Evolutionary conservation across 805 yeast genomes (phyloP), one percentile per base, ranked within the genome.

Genomic region (Wickerhamomyces chambardii): DNA sequence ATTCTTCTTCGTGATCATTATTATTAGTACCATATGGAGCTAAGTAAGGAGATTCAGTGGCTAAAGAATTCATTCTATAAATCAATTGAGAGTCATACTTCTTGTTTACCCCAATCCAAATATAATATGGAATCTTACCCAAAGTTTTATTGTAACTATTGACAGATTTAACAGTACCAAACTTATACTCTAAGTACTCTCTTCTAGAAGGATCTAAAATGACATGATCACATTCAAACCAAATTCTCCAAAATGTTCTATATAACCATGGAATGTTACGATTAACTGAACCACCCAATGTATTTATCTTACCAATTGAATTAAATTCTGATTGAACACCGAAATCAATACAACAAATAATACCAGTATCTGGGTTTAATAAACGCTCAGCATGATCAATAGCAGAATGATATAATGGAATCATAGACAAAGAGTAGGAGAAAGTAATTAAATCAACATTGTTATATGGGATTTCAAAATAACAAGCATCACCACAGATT

Each of bases 221-320:
- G 3, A 84, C 94, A 37, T 78, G 70, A 56, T 84, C 95, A 35
- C 80, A 79, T 57, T 84, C 95, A 56, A 84, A 84, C 95, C 95
- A 84, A 30, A 79, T 63, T 51, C 87, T 70, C 95, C 95, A 84
- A 53, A 84, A 84, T 22, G 84, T 81, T 53, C 94, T 68, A 34
- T 72, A 66, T 37, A 80, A 41, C 94, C 94, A 84, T 19, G 85
- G 79, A 41, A 73, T 77, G 53, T 82, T 82, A 50, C 94, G 68
- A 48, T 75, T 70, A 24, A 69, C 69, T 44, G 77, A 61, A 8
- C 94, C 92, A 35, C 95, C 94, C 26, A 83, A 59, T 8, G 89
- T 79, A 50, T 81, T 75, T 34, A 77, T 69, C 53, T 84, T 71
- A 15, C 87, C 87, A 37, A 76, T 63, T 5, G 75, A 64, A 31